Evolutionary conservation across 2,329 filamentous ascomycete species (phyloP).

Genomic region (Colletotrichum somersetense): DNA sequence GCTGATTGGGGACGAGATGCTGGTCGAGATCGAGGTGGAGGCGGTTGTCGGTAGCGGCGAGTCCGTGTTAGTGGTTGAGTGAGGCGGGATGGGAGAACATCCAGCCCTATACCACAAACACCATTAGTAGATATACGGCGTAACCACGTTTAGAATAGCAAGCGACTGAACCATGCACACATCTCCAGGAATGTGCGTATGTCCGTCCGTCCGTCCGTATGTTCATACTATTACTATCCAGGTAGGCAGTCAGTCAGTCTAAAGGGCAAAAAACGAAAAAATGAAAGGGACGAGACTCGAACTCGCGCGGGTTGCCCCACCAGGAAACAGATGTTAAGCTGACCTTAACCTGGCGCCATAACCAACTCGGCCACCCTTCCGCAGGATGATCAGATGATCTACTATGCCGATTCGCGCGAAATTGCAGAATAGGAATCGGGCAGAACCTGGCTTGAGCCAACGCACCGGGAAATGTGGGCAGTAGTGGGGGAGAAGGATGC

Average conservation of each 20-base stretch:
- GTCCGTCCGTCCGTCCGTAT: too few species aligned
- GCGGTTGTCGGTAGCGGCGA: slow-evolving; percentile 12
- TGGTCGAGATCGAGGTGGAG: slow-evolving; percentile 30
- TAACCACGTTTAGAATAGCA: not conserved
- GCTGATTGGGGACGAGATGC: slow-evolving; percentile 19
- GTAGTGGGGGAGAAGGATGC: not conserved
- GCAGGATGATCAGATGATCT: not conserved
- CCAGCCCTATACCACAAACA: too few species aligned
- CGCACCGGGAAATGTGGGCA: not conserved
- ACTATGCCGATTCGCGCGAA: accelerated
- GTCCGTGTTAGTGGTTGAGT: slow-evolving; percentile 10
- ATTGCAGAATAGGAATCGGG: accelerated
- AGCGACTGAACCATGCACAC: not conserved
- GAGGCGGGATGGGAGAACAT: too few species aligned
- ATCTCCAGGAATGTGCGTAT: too few species aligned
- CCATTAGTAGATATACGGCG: too few species aligned
- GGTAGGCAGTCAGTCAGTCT: not conserved
- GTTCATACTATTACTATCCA: too few species aligned
- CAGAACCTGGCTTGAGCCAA: not conserved
- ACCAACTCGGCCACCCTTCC: slow-evolving; percentile 42
- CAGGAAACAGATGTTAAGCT: slow-evolving; percentile 42
- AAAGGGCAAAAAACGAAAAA: not conserved
- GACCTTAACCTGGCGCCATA: slow-evolving; percentile 42
- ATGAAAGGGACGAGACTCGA: slow-evolving; percentile 42
- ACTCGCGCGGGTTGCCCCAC: slow-evolving; percentile 42